A percentile compares a stretch with the other conserved stretches of the same genome.
Conservation (phyloP, 176 grass and related monocot species). For the Microstegium vimineum region DNA sequence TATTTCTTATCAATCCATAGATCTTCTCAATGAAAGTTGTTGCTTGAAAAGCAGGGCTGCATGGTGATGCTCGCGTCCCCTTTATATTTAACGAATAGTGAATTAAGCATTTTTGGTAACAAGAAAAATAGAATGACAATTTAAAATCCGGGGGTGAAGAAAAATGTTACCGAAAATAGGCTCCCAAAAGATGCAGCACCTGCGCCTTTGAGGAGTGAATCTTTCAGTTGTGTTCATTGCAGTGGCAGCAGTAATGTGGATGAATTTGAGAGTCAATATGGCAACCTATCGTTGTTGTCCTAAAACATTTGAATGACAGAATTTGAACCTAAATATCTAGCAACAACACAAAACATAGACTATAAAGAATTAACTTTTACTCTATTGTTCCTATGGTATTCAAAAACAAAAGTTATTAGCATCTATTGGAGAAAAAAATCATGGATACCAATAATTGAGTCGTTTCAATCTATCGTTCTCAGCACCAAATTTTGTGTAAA, state of each 20-base stretch:
- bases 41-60: constrained; percentile 99
- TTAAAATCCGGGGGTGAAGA: background rate
- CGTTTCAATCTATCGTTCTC: too few relatives aligned
- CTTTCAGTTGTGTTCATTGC: constrained; percentile 91
- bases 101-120: constrained; percentile 16
- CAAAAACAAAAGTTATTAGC: too few relatives aligned
- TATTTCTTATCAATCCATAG: too few relatives aligned
- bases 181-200: constrained; percentile 79
- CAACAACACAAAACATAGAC: background rate
- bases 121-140: constrained; percentile 21
- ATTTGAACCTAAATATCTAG: too few relatives aligned
- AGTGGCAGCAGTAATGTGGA: constrained; percentile 74
- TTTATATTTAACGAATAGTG: constrained; percentile 15
- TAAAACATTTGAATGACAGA: too few relatives aligned
- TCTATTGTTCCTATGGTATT: background rate
- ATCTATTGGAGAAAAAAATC: too few relatives aligned
- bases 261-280: too few relatives aligned
- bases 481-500: too few relatives aligned
- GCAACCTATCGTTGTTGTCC: too few relatives aligned
- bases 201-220: constrained; percentile 82
- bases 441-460: too few relatives aligned
- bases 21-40: constrained; percentile 95
- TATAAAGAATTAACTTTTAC: background rate
- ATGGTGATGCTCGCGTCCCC: constrained; percentile 81
- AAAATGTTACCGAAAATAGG: constrained; percentile 70